A percentile compares a stretch with the other conserved stretches of the same genome.
Conservation (phyloP, 768 basidiomycete genomes). For the Xerocomellus chrysenteron region DNA sequence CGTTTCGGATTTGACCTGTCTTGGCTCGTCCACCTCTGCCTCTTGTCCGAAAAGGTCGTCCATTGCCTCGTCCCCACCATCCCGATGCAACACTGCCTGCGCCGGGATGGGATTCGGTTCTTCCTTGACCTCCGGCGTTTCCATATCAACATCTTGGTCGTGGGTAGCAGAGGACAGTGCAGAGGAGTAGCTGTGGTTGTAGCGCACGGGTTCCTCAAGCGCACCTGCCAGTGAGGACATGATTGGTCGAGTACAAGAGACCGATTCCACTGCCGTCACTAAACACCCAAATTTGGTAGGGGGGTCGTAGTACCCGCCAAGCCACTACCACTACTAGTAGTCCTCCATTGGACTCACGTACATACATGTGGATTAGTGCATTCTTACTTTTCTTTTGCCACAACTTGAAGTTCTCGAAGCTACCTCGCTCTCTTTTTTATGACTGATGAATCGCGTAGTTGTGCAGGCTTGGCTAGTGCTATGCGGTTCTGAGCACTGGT, state of each 20-base stretch:
- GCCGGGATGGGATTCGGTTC: slow-evolving; percentile 12
- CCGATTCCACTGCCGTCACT: neutral
- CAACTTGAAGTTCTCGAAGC: neutral
- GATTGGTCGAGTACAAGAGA: neutral
- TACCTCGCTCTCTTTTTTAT: neutral
- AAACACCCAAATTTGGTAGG: slow-evolving; percentile 14
- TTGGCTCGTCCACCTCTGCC: slow-evolving; percentile 41
- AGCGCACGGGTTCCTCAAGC: slow-evolving; percentile 39
- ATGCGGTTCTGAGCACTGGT: neutral
- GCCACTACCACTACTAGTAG: neutral
- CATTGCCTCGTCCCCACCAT: slow-evolving; percentile 54
- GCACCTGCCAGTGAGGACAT: slow-evolving; percentile 67
- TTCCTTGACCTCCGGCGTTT: slow-evolving; percentile 19
- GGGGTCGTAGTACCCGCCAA: neutral
- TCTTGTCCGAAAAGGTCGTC: slow-evolving; percentile 82
- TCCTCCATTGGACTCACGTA: no score
- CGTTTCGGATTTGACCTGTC: slow-evolving; percentile 49
- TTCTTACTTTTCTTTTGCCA: neutral
- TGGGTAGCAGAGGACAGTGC: slow-evolving; percentile 2
- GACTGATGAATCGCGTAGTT: neutral
- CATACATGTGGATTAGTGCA: neutral
- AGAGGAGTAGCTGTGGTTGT: slow-evolving; percentile 17
- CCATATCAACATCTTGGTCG: slow-evolving; percentile 46
- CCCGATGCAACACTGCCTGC: slow-evolving; percentile 18
- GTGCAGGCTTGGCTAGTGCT: slow-evolving; percentile 4